phyloP scores from a whole-genome alignment of 805 yeast genomes.

The Lachancea fermentati region DNA sequence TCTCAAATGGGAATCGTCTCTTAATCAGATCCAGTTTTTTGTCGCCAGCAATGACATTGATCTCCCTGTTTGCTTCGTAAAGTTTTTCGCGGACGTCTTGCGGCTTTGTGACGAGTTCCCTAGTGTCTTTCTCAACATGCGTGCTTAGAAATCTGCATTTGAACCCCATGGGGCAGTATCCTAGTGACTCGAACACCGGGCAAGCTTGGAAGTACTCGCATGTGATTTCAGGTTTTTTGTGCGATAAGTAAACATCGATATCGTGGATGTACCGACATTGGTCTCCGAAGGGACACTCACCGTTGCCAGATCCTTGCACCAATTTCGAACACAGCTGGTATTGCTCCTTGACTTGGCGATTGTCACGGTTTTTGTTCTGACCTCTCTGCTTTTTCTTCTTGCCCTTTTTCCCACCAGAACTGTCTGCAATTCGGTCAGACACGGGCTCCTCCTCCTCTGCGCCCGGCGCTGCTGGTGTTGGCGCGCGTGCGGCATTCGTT shows the following conservation, averaged over 20 bases:
- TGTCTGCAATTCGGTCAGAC: slow-evolving; percentile 34
- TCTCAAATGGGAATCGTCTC: slow-evolving; percentile 53
- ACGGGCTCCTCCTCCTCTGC: slow-evolving; percentile 45
- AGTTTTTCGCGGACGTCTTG: slow-evolving; percentile 31
- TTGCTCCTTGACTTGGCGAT: slow-evolving; percentile 60
- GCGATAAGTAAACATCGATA: slow-evolving; percentile 51
- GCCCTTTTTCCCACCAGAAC: slow-evolving; percentile 40
- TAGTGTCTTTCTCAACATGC: slow-evolving; percentile 50
- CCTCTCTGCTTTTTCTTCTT: slow-evolving; percentile 55
- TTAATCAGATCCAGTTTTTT: slow-evolving; percentile 34
- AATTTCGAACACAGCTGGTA: slow-evolving; percentile 60
- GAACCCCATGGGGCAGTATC: slow-evolving; percentile 87
- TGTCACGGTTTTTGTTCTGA: slow-evolving; percentile 77
- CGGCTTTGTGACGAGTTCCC: slow-evolving; percentile 35
- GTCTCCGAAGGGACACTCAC: slow-evolving; percentile 56
- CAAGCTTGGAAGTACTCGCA: slow-evolving; percentile 48
- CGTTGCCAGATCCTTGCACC: slow-evolving; percentile 45
- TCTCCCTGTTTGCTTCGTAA: slow-evolving; percentile 43
- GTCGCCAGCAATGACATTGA: slow-evolving; percentile 53
- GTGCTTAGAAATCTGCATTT: slow-evolving; percentile 87
- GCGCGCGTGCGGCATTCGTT: slow-evolving; percentile 17
- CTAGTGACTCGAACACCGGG: slow-evolving; percentile 77
- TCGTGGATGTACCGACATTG: slow-evolving; percentile 80
- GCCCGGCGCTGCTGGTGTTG: slow-evolving; percentile 11
- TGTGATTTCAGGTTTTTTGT: slow-evolving; percentile 66